Conservation (phyloP, 257 asterid species). For the Solanum sparsipilum region DNA sequence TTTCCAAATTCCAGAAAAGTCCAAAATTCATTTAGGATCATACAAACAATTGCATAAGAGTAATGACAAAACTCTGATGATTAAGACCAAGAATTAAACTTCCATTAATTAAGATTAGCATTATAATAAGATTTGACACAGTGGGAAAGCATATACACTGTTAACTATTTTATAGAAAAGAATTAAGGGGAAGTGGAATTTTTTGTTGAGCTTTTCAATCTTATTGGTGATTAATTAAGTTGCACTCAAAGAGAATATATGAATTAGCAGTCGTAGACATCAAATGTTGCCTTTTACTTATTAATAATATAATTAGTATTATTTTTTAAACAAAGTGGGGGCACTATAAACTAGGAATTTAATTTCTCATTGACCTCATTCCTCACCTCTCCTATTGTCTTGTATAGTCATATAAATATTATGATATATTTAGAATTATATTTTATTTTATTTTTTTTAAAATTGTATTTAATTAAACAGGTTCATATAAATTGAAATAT, state of each 20-base stretch:
- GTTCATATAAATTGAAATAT: neutral
- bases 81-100: neutral
- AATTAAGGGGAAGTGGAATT: conserved; percentile 8
- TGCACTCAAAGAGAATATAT: conserved; percentile 2
- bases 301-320: neutral
- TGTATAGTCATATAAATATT: too few relatives aligned
- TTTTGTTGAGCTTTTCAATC: conserved; percentile 1
- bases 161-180: neutral
- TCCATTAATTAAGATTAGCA: neutral
- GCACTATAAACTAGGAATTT: neutral
- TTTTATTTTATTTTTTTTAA: neutral
- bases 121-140: neutral
- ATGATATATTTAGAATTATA: neutral
- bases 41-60: neutral
- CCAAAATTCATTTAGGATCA: neutral
- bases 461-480: neutral
- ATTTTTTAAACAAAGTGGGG: neutral
- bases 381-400: neutral
- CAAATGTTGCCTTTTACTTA: conserved; percentile 2
- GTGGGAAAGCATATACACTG: conserved; percentile 11
- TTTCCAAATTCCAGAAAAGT: conserved; percentile 4
- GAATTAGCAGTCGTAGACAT: neutral
- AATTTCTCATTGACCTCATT: conserved; percentile 17
- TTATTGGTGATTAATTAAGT: conserved; percentile 14
- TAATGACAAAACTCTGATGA: neutral